Conservation (phyloP, 163 green algal species). For the Trebouxiophyceae sp. region DNA sequence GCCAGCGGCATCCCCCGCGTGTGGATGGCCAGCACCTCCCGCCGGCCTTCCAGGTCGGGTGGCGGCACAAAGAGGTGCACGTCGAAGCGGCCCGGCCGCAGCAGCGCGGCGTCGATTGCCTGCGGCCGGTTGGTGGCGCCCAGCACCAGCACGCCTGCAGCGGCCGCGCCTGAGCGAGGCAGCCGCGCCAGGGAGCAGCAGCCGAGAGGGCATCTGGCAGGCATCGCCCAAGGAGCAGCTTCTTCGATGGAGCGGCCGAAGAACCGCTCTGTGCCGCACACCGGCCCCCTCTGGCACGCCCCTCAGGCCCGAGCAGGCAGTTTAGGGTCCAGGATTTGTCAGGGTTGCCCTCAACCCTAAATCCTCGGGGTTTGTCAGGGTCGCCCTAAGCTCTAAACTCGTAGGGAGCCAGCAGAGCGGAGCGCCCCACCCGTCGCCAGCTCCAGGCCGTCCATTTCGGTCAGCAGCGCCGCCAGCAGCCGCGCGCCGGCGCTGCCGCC, state of each 20-base stretch:
- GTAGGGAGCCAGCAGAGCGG: too few relatives aligned
- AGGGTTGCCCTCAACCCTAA: too few relatives aligned
- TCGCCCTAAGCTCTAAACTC: too few relatives aligned
- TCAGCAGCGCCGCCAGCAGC: conserved; percentile 77
- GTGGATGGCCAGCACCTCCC: conserved; percentile 63
- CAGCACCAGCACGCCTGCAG: conserved; percentile 68
- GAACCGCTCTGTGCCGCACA: too few relatives aligned
- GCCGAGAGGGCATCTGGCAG: neutral
- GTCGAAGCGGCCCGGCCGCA: conserved; percentile 80
- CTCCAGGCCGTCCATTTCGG: conserved; percentile 95
- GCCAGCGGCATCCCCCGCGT: conserved; percentile 54
- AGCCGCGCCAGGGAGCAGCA: neutral
- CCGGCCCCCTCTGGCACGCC: too few relatives aligned
- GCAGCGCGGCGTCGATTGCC: conserved; percentile 71
- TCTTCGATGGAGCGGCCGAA: too few relatives aligned
- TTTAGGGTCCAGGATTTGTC: too few relatives aligned
- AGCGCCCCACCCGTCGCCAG: conserved; percentile 35
- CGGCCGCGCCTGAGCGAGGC: neutral
- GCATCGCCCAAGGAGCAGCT: too few relatives aligned
- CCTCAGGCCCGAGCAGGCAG: too few relatives aligned
- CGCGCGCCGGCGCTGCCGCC: conserved; percentile 62
- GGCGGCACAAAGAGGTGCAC: conserved; percentile 78
- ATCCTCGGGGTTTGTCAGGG: too few relatives aligned
- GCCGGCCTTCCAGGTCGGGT: conserved; percentile 58
- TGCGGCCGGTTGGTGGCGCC: conserved; percentile 79